Base-by-base conservation (phyloP, 176 grass and related monocot genomes). In the Guadua angustifolia region DNA sequence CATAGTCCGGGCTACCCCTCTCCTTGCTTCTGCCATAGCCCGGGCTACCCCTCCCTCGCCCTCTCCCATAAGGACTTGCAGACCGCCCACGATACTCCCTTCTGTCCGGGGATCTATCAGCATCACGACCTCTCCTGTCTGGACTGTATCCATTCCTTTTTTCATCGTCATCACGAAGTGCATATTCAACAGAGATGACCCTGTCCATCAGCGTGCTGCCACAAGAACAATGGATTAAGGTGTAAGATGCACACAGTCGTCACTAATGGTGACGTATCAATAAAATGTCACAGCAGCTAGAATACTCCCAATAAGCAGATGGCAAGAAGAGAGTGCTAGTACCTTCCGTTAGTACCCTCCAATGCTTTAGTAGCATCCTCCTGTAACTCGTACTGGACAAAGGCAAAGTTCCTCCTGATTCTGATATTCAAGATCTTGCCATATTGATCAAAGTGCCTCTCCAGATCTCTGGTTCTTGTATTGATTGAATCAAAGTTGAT, bases 401-500 rank as follows among this genome's bases (percentile, higher is more conserved):
- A 99, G 13, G 93, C 97, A 84, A 99, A 99, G 85, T 99, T 96
- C 77, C 79, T 93, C 90, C 88, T 91, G 76, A 99, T 98, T 84
- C 93, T 94, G 49, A 96, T 81, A 83, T 99, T 99, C 21, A 65
- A 62, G 9, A 94, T 87, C 84, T 93, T 95, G 67, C 97, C 97
- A 86, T 94, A 99, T 47, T 90, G 82, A 66, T 95, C 96, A 79
- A 99, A 99, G 71, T 95, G 96, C 65, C 82, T 90, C 80, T 99
- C 96, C 74, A 99, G 67, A 87, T 99, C 93, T 90, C 84, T 92
- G 46, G 91, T 92, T 77, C 96, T 94, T 36, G 96, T 99, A 81
- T 80, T 89, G 73, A 99, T 88, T 19, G 96, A 93, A 69, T 99
- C 96, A 89, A 99, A 99, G 85, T 99, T 99, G 60, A 99, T 99